These are phyloP conservation scores for Nakazawaea pomicola DNA, from an alignment of 805 yeast genomes.

Conservation along the genomic window DNA sequence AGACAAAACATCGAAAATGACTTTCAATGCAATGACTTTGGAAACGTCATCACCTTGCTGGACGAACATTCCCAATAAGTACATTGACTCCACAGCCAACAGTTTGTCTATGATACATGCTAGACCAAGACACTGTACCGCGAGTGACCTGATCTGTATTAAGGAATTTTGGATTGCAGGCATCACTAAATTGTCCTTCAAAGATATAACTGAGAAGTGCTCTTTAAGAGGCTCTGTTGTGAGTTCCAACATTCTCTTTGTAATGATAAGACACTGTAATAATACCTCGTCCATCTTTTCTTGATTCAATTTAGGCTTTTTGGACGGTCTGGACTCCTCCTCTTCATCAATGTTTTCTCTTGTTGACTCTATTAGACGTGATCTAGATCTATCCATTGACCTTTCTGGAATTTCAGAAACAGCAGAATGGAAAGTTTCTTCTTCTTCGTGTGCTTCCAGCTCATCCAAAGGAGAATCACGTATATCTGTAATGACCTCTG, in stretches of 20 bases:
- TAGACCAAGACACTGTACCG: conserved; percentile 72
- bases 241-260: conserved; percentile 65
- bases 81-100: conserved; percentile 60
- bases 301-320: conserved; percentile 32
- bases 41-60: conserved; percentile 62
- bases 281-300: conserved; percentile 42
- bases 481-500: conserved; percentile 83
- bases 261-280: conserved; percentile 60
- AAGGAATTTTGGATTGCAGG: conserved; percentile 69
- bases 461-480: conserved; percentile 56
- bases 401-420: conserved; percentile 29
- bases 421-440: conserved; percentile 45
- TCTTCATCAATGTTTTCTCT: conserved; percentile 21
- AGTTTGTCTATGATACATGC: conserved; percentile 67
- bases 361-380: conserved; percentile 23
- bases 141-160: conserved; percentile 52
- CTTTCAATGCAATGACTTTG: conserved; percentile 58
- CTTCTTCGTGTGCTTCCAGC: conserved; percentile 26
- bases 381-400: not conserved
- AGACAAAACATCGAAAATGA: conserved; percentile 73
- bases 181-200: conserved; percentile 70
- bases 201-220: conserved; percentile 60
- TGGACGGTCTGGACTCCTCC: conserved; percentile 27
- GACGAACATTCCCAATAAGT: conserved; percentile 63
- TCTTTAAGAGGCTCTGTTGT: conserved; percentile 60